Conservation (phyloP, 2,329 filamentous ascomycete genomes). For the Aspergillus udagawae region DNA sequence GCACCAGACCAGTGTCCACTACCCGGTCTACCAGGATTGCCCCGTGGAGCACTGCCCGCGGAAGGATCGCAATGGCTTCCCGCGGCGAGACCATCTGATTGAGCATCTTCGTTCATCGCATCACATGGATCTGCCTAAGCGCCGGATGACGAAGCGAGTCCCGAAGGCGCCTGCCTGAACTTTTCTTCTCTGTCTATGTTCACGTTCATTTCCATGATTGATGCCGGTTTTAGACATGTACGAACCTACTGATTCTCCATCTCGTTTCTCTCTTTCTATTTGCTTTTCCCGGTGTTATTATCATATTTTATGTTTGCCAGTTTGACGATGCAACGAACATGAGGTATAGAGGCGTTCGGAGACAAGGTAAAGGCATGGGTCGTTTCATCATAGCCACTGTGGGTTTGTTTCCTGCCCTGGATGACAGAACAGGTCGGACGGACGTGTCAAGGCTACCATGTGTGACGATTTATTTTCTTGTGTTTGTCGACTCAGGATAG, state of each 20-base stretch:
- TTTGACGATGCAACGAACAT: not conserved
- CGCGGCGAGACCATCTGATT: slow-evolving; percentile 53
- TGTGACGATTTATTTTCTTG: not conserved
- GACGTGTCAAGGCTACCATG: not conserved
- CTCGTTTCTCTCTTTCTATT: not conserved
- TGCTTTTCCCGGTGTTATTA: not conserved
- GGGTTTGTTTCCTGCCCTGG: not conserved
- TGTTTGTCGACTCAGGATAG: not conserved
- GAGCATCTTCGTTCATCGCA: slow-evolving; percentile 58
- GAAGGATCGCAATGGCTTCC: slow-evolving; percentile 50
- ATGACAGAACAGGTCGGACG: not conserved
- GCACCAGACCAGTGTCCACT: slow-evolving; percentile 46
- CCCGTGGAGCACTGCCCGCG: slow-evolving; percentile 41
- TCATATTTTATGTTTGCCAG: not conserved
- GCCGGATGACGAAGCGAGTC: slow-evolving; percentile 27
- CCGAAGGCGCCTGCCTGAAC: slow-evolving; percentile 14
- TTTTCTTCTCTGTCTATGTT: slow-evolving; percentile 8
- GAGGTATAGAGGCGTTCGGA: not conserved
- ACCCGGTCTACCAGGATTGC: slow-evolving; percentile 43
- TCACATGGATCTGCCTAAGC: slow-evolving; percentile 44
- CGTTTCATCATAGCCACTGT: not conserved
- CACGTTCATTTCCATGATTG: not conserved
- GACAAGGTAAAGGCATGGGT: not conserved
- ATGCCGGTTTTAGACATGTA: not conserved
- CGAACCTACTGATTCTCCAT: not conserved